Percentiles rank a stretch among this genome's conserved stretches.
phyloP scores from a whole-genome alignment of 2,329 filamentous ascomycete genomes.

The Cladosporium sp. region DNA sequence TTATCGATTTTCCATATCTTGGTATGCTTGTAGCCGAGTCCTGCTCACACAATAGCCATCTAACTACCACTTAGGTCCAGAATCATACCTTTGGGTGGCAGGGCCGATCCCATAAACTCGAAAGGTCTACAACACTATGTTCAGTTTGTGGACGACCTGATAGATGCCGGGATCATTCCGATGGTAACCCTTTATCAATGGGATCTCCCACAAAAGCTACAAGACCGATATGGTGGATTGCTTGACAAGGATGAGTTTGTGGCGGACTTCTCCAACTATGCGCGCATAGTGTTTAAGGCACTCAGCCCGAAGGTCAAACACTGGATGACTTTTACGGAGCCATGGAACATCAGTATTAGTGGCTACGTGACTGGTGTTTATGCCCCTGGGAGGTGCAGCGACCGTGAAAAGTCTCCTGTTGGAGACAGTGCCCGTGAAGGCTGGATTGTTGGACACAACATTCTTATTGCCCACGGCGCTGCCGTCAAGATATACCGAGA shows the following conservation, averaged over 20 bases:
- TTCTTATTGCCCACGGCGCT: slow-evolving; percentile 38
- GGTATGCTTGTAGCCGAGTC: slow-evolving; percentile 11
- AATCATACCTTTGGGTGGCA: slow-evolving; percentile 21
- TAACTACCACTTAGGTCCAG: slow-evolving; percentile 9
- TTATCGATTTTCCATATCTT: slow-evolving; percentile 22
- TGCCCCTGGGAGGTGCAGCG: slow-evolving; percentile 30
- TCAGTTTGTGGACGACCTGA: slow-evolving; percentile 20
- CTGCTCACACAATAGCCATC: too few relatives aligned
- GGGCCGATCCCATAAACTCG: slow-evolving; percentile 20
- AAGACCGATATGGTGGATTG: slow-evolving; percentile 22
- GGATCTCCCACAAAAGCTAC: slow-evolving; percentile 21
- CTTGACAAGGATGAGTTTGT: slow-evolving; percentile 24
- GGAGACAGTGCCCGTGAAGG: slow-evolving; percentile 35
- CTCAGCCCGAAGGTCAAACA: slow-evolving; percentile 38
- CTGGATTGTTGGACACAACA: slow-evolving; percentile 39
- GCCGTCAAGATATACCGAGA: slow-evolving; percentile 37
- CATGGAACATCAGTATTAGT: slow-evolving; percentile 34
- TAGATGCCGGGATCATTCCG: slow-evolving; percentile 18
- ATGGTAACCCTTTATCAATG: slow-evolving; percentile 24
- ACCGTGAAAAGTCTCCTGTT: slow-evolving; percentile 29
- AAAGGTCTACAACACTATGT: slow-evolving; percentile 19
- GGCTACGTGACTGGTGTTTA: slow-evolving; percentile 35
- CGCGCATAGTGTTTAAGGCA: slow-evolving; percentile 35
- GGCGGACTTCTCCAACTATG: slow-evolving; percentile 35
- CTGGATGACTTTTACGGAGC: slow-evolving; percentile 42